Base-by-base conservation (phyloP, 2,329 filamentous ascomycete genomes). In the Apiospora hydei region DNA sequence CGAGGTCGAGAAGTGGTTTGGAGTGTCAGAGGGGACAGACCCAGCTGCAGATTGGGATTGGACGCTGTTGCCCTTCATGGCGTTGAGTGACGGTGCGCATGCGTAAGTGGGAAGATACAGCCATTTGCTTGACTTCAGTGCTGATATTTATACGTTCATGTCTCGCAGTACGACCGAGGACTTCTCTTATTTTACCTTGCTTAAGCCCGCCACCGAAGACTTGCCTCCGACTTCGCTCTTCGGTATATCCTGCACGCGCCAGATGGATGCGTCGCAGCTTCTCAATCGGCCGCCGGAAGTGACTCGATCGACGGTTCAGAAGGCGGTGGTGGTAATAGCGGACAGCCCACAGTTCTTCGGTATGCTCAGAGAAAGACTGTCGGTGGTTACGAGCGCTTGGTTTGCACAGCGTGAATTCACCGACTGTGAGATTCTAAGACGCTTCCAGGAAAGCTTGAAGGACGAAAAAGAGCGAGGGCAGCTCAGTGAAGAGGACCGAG, bases 121-220 rank as follows among this genome's bases (percentile, higher is more conserved):
- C 61, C 47, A 21, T 13, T n/a, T n/a, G 38, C 38, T 46, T 24
- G 24, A 53, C 41, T 13, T 43, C 3, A 14, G 34, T 41, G 21
- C 34, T 41, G 21, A 64, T 64, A 30, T 41, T 64, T 6, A 64
- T 38, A 13, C 57, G 34, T 64, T n/a, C 34, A 70, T 72, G 69
- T 41, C 41, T 44, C 51, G 61, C 78, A 96, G 94, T 71, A 92
- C 94, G 30, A 93, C 92, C 72, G 96, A 99, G 84, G 96, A 98
- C 84, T 99, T 98, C 85, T 98, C 95, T 69, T 99, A 99, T 85
- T 99, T 99, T 82, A 98, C 96, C 11, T 90, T 99, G 69, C 88
- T 94, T 72, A 90, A 90, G 43, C 90, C 91, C 67, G 87, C 87
- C 71, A 87, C 83, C 74, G 83, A 83, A 69, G 77, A 81, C 26